A percentile compares a stretch with the other conserved stretches of the same genome.
These are phyloP conservation scores for Panaeolus cyanescens DNA, from an alignment of 768 basidiomycete genomes.

Conservation along the genomic window DNA sequence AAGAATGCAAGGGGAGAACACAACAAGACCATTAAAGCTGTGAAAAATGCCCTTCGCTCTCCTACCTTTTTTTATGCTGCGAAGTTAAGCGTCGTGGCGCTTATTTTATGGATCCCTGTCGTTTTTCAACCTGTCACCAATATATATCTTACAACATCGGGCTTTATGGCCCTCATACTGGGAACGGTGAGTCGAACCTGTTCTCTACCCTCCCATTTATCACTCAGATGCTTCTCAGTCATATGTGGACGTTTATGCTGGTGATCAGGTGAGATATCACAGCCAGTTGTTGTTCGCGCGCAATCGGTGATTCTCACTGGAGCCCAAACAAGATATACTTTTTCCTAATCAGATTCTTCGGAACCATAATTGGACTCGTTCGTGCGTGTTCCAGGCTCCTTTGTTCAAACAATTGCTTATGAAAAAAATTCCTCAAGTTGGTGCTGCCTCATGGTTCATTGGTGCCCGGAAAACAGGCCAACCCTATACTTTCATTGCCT, in stretches of 20 bases:
- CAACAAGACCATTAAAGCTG: not conserved
- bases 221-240: not conserved
- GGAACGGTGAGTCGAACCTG: not conserved
- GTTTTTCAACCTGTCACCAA: conserved; percentile 1
- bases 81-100: not conserved
- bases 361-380: conserved; percentile 30
- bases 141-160: not conserved
- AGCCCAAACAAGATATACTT: not conserved
- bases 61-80: not conserved
- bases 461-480: conserved; percentile 32
- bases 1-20: not conserved
- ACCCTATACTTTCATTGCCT: conserved; percentile 35
- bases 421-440: conserved; percentile 16
- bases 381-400: conserved; percentile 15
- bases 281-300: not conserved
- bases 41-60: not conserved
- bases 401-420: not conserved
- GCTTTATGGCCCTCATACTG: not conserved
- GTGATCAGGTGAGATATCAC: conserved; percentile 1
- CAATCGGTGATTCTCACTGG: not conserved
- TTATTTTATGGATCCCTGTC: not conserved
- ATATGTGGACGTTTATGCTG: conserved; percentile 1
- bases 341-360: conserved; percentile 8
- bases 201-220: not conserved
- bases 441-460: conserved; percentile 39